These are phyloP conservation scores for Sphenostylis stenocarpa DNA, from an alignment of 306 rosid species.

Conservation along the genomic window DNA sequence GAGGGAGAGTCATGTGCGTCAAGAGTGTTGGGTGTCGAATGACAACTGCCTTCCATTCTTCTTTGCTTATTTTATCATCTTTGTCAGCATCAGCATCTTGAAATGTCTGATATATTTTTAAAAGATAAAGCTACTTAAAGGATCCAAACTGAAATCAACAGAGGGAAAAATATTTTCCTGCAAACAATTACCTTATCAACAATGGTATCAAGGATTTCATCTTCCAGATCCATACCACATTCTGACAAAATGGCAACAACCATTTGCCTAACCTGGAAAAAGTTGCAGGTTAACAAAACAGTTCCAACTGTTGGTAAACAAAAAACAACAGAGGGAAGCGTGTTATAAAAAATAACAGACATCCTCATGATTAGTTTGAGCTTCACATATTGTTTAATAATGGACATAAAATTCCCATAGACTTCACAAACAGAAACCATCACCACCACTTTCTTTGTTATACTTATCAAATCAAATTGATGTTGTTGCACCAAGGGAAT, in stretches of 20 bases:
- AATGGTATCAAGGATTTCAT: slow-evolving; percentile 56
- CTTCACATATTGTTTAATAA: neutral
- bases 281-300: neutral
- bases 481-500: slow-evolving; percentile 7
- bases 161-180: neutral
- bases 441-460: slow-evolving; percentile 12
- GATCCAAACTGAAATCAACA: slow-evolving; percentile 7
- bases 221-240: slow-evolving; percentile 43
- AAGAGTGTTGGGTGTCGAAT: slow-evolving; percentile 51
- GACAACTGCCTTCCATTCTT: slow-evolving; percentile 65
- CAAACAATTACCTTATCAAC: slow-evolving; percentile 50
- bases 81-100: slow-evolving; percentile 58
- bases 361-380: slow-evolving; percentile 7
- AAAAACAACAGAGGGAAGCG: neutral
- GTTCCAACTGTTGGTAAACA: neutral
- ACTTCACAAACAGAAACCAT: slow-evolving; percentile 14
- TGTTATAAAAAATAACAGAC: neutral
- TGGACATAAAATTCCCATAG: neutral
- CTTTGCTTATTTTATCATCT: slow-evolving; percentile 68
- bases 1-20: slow-evolving; percentile 66
- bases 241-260: slow-evolving; percentile 62
- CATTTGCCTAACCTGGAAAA: slow-evolving; percentile 68
- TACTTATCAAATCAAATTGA: neutral
- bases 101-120: slow-evolving; percentile 51
- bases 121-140: neutral